These are phyloP conservation scores for Galerina marginata DNA, from an alignment of 768 basidiomycete species.

Conservation along the genomic window DNA sequence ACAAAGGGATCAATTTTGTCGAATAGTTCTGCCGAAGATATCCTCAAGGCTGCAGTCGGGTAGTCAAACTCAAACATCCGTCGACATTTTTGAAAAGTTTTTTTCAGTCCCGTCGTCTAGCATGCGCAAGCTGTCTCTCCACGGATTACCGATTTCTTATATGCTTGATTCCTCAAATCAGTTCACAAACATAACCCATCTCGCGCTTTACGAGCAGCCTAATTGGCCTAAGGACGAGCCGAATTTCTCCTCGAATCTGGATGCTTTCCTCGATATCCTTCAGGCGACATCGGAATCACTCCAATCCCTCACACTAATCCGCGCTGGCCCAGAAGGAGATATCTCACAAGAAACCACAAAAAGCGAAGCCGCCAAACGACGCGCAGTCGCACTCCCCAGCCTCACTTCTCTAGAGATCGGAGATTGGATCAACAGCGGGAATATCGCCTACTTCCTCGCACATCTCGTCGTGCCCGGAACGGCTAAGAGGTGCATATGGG, in stretches of 20 bases:
- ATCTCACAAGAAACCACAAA: too few relatives aligned
- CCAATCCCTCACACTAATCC: background rate
- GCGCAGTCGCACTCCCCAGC: background rate
- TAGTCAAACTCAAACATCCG: too few relatives aligned
- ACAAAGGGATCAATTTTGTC: background rate
- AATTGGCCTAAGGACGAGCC: background rate
- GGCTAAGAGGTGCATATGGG: conserved; percentile 7
- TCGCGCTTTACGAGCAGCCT: conserved; percentile 3
- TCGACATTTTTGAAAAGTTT: background rate
- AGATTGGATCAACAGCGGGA: background rate
- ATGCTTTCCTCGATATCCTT: background rate
- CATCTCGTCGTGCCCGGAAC: background rate
- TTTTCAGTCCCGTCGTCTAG: background rate
- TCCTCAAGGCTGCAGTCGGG: background rate
- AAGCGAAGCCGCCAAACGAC: background rate
- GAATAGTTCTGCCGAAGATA: background rate
- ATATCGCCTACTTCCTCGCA: conserved; percentile 7
- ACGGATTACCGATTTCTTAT: background rate
- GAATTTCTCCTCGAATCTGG: background rate
- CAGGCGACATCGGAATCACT: background rate
- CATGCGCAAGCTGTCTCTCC: background rate
- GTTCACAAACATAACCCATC: background rate
- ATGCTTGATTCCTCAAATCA: background rate
- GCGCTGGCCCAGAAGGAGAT: background rate
- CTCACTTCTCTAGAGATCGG: background rate